These are phyloP conservation scores for Cotoneaster glaucophyllus DNA, from an alignment of 306 rosid species.

Conservation along the genomic window DNA sequence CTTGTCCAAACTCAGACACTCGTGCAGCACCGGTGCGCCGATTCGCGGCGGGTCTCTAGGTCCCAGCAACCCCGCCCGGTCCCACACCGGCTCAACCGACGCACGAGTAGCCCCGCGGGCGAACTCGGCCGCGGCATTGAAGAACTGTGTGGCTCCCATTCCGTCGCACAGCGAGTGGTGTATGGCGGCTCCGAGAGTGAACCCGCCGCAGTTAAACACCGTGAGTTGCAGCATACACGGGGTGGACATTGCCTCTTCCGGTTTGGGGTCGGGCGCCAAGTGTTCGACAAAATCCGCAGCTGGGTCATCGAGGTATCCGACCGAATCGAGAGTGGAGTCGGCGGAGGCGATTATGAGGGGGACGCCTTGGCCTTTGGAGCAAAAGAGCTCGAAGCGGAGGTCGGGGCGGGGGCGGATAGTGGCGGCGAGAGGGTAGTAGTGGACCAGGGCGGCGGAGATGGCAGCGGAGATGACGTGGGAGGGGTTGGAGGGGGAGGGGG, in stretches of 20 bases:
- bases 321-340: constrained; percentile 45
- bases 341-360: constrained; percentile 51
- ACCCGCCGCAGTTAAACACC: constrained; percentile 66
- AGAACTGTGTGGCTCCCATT: constrained; percentile 63
- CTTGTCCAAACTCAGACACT: constrained; percentile 46
- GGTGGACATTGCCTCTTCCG: constrained; percentile 33
- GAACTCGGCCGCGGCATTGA: constrained; percentile 62
- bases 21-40: constrained; percentile 29
- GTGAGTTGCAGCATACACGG: constrained; percentile 72
- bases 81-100: constrained; percentile 48
- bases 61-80: constrained; percentile 39
- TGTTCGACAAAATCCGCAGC: constrained; percentile 40
- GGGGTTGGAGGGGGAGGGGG: constrained; percentile 25
- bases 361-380: constrained; percentile 48
- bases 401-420: constrained; percentile 34
- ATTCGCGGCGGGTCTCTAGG: constrained; percentile 44
- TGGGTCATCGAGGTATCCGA: constrained; percentile 47
- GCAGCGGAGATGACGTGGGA: constrained; percentile 51
- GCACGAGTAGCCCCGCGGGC: constrained; percentile 52
- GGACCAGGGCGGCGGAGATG: constrained; percentile 51
- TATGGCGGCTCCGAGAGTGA: constrained; percentile 64
- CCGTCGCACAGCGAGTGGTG: constrained; percentile 76
- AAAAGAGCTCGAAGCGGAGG: constrained; percentile 46
- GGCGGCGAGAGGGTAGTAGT: constrained; percentile 71
- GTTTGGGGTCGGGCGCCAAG: constrained; percentile 54